Evolutionary conservation across 2,329 filamentous ascomycete species (phyloP), one percentile per base, ranked within the genome.

Genomic region (Fusarium sarcochroum): DNA sequence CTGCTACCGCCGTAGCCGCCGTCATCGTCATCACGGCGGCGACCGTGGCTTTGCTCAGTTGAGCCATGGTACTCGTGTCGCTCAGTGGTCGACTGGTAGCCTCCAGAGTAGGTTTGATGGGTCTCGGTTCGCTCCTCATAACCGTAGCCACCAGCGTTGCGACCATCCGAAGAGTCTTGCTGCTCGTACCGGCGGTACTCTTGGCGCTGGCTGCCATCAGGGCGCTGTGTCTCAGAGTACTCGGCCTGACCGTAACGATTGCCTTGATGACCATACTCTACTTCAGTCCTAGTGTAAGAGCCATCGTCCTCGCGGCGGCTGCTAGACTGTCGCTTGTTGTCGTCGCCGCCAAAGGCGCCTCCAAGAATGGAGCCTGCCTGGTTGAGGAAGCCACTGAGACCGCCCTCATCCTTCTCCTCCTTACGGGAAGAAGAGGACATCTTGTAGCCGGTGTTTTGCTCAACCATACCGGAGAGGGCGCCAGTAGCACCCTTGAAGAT

Each of bases 361-460:
- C 89, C 87, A 10, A 97, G 85, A 17, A 94, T 80, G 38, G 87
- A 88, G 35, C 86, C 86, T 30, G 92, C 91, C 34, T 90, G 88
- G 55, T 90, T 90, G 14, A 97, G 83, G 42, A 97, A 81, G 23
- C 90, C 90, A 30, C 91, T 91, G 2, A 93, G 77, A 13, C 87
- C 87, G 49, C 90, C 89, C 47, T 89, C 89, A 70, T 90, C 85
- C 60, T 86, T 84, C 9, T 71, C 86, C 83, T 73, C 69, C 40
- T 77, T 64, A 13, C 66, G 71, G 27, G 74, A 72, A 48, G 76
- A 70, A 17, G 76, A 76, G 20, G 80, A 72, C 47, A 83, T 59
- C 61, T 82, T 80, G 48, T 79, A 74, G 27, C 85, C 84, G 11
- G 82, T 83, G 51, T 84, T 81, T 58, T 81, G 77, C 68, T 82